These are phyloP conservation scores for Aspergillus panamensis DNA, from an alignment of 495 filamentous ascomycete genomes.

Conservation along the genomic window DNA sequence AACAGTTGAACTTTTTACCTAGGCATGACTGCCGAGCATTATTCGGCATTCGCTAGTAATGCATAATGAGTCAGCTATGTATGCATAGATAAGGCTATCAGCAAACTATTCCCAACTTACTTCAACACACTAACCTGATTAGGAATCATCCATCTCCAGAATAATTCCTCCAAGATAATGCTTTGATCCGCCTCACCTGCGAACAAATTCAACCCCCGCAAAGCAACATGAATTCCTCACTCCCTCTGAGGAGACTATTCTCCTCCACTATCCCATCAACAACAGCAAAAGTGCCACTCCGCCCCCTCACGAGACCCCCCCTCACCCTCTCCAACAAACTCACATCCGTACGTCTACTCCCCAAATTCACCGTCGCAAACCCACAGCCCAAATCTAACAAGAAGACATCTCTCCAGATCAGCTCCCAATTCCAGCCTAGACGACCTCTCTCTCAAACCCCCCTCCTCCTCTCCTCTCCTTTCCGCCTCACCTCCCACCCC, in stretches of 20 bases:
- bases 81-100: not conserved
- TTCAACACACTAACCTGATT: not conserved
- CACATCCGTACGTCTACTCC: not conserved
- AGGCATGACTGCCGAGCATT: not conserved
- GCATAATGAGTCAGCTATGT: not conserved
- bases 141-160: not conserved
- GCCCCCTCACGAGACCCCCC: not conserved
- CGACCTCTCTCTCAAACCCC: not conserved
- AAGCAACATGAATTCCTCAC: not conserved
- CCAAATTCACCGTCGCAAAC: not conserved
- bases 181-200: not conserved
- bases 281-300: not conserved
- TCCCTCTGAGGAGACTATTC: not conserved
- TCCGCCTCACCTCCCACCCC: not conserved
- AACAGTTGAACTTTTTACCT: not conserved
- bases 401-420: not conserved
- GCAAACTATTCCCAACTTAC: not conserved
- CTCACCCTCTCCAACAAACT: not conserved
- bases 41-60: not conserved
- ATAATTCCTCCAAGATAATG: not conserved
- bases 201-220: not conserved
- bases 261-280: not conserved
- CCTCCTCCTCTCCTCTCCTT: conserved; percentile 9
- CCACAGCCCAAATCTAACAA: not conserved
- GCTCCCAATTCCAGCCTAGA: not conserved